These are phyloP conservation scores for Ophidiomyces ophidiicola DNA, from an alignment of 2,329 filamentous ascomycete species.

Conservation along the genomic window DNA sequence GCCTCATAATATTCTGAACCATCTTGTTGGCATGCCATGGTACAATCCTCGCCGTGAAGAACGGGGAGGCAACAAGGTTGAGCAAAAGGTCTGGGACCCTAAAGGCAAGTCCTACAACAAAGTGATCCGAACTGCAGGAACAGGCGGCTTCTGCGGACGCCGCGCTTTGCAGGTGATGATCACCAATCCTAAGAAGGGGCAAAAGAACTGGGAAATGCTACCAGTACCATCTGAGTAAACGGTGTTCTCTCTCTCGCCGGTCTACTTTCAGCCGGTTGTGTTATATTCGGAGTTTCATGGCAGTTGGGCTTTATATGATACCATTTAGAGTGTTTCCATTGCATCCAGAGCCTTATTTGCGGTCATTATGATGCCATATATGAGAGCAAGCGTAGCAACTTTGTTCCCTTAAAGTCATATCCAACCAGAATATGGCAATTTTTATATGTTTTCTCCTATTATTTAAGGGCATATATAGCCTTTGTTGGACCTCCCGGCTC, in stretches of 20 bases:
- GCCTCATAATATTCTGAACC: slow-evolving; percentile 48
- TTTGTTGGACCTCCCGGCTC: too few relatives aligned
- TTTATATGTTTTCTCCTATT: too few relatives aligned
- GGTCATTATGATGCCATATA: too few relatives aligned
- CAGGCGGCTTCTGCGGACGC: slow-evolving; percentile 37
- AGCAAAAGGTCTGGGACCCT: slow-evolving; percentile 33
- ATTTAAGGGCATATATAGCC: too few relatives aligned
- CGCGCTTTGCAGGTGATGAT: slow-evolving; percentile 35
- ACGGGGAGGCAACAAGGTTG: slow-evolving; percentile 40
- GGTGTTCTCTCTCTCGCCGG: background rate
- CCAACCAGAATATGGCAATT: too few relatives aligned
- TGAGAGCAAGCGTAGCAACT: too few relatives aligned
- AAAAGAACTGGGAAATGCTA: slow-evolving; percentile 37
- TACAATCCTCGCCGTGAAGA: slow-evolving; percentile 51
- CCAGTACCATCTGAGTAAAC: slow-evolving; percentile 25
- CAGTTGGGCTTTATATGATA: background rate
- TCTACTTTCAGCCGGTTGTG: background rate
- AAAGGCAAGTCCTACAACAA: slow-evolving; percentile 31
- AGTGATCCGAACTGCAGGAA: slow-evolving; percentile 29
- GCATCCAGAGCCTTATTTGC: background rate
- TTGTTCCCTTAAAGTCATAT: too few relatives aligned
- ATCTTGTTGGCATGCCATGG: slow-evolving; percentile 44
- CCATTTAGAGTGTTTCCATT: background rate
- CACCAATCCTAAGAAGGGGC: slow-evolving; percentile 30
- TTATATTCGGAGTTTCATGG: background rate